A percentile compares a stretch with the other conserved stretches of the same genome.
Evolutionary conservation across 305 asterid species (phyloP).

Genomic region (Fraxinus platypoda): DNA sequence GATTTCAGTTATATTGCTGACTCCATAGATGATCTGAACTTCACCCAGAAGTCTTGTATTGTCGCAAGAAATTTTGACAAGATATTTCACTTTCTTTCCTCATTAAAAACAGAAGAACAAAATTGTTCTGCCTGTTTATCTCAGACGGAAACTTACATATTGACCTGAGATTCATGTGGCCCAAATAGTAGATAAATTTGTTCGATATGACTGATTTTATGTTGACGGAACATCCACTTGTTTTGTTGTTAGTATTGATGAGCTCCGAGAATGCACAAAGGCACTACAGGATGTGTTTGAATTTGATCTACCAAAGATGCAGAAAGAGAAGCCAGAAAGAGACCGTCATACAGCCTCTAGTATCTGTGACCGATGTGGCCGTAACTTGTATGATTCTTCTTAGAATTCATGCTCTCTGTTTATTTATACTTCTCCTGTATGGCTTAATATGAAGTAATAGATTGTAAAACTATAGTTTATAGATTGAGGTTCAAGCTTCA

Average conservation of each 20-base stretch:
- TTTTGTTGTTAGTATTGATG: constrained; percentile 56
- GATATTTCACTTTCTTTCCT: background rate
- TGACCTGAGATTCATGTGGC: background rate
- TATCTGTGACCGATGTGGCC: constrained; percentile 75
- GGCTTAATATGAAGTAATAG: background rate
- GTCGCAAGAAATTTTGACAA: background rate
- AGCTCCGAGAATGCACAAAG: constrained; percentile 70
- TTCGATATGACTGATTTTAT: background rate
- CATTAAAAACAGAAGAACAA: background rate
- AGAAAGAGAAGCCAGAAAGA: constrained; percentile 48
- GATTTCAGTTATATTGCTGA: background rate
- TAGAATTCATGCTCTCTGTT: constrained; percentile 2
- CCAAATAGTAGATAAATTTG: background rate
- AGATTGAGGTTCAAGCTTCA: background rate
- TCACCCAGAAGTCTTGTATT: background rate
- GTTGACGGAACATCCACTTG: constrained; percentile 5
- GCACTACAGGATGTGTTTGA: constrained; percentile 69
- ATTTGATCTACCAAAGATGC: constrained; percentile 66
- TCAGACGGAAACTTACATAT: background rate
- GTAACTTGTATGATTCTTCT: constrained; percentile 48
- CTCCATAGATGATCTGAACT: background rate
- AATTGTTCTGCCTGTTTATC: background rate
- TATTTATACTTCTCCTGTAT: background rate
- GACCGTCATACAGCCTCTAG: constrained; percentile 32
- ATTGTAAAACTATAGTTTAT: background rate